These are phyloP conservation scores for Seiridium unicorne DNA, from an alignment of 2,329 filamentous ascomycete genomes.

Conservation along the genomic window DNA sequence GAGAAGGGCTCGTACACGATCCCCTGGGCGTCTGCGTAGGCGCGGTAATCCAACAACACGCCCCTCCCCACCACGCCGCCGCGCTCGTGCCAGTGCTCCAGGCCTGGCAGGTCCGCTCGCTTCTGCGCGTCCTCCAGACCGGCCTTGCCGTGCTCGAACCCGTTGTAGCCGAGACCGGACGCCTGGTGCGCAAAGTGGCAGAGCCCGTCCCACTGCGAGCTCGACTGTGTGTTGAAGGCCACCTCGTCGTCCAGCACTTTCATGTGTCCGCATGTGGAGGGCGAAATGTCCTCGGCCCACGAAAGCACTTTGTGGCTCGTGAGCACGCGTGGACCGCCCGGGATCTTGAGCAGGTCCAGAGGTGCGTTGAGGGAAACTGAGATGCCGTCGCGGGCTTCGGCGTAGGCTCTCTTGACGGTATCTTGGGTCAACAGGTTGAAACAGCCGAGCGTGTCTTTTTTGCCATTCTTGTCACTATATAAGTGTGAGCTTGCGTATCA, in stretches of 20 bases:
- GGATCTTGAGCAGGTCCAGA: constrained; percentile 8
- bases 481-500: background rate
- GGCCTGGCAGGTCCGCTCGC: background rate
- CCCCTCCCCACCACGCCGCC: constrained; percentile 49
- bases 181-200: constrained; percentile 9
- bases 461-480: constrained; percentile 7
- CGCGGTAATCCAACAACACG: constrained; percentile 50
- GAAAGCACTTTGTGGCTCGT: constrained; percentile 6
- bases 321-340: background rate
- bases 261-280: background rate
- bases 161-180: constrained; percentile 6
- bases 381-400: constrained; percentile 10
- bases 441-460: constrained; percentile 10
- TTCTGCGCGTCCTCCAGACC: constrained; percentile 4
- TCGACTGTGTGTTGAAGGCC: constrained; percentile 13
- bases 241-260: constrained; percentile 8
- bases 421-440: constrained; percentile 11
- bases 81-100: constrained; percentile 12
- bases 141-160: constrained; percentile 1
- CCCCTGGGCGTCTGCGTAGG: constrained; percentile 38
- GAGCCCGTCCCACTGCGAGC: constrained; percentile 12
- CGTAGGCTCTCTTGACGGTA: constrained; percentile 6
- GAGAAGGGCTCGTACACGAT: constrained; percentile 37
- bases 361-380: constrained; percentile 10
- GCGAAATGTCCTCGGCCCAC: constrained; percentile 8